A percentile compares a stretch with the other conserved stretches of the same genome.
These are phyloP conservation scores for Pseudogymnoascus sp. DNA, from an alignment of 2,329 filamentous ascomycete genomes.

Conservation along the genomic window DNA sequence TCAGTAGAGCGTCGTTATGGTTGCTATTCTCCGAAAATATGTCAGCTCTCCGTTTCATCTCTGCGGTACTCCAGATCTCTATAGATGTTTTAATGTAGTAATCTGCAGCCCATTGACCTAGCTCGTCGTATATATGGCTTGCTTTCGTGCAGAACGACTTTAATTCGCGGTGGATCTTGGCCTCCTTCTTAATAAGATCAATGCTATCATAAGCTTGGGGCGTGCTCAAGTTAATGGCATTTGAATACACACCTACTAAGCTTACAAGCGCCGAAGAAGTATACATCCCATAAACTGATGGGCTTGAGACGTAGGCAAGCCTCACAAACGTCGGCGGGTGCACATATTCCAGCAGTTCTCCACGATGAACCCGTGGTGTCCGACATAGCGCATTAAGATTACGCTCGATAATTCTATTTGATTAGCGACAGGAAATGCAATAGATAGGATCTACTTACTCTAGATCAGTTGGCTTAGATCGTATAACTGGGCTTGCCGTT, in stretches of 20 bases:
- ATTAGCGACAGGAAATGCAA: background rate
- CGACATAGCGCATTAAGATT: conserved; percentile 49
- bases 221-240: conserved; percentile 43
- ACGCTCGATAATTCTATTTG: conserved; percentile 36
- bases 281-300: background rate
- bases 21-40: conserved; percentile 33
- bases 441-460: conserved; percentile 19
- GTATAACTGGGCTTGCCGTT: conserved; percentile 27
- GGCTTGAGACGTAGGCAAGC: conserved; percentile 22
- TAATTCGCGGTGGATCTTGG: conserved; percentile 37
- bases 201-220: conserved; percentile 52
- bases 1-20: conserved; percentile 15
- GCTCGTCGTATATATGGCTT: conserved; percentile 41
- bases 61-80: conserved; percentile 38
- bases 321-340: conserved; percentile 1
- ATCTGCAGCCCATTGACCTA: conserved; percentile 63
- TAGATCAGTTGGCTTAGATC: conserved; percentile 16
- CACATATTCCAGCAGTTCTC: conserved; percentile 36
- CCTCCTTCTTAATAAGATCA: conserved; percentile 35
- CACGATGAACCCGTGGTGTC: conserved; percentile 46
- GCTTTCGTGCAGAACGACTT: conserved; percentile 44
- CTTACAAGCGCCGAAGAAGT: background rate
- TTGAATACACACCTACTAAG: conserved; percentile 38
- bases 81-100: conserved; percentile 45
- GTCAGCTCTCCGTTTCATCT: conserved; percentile 47